phyloP scores from a whole-genome alignment of 2,329 filamentous ascomycete species.

The Botryosphaeria dothidea region DNA sequence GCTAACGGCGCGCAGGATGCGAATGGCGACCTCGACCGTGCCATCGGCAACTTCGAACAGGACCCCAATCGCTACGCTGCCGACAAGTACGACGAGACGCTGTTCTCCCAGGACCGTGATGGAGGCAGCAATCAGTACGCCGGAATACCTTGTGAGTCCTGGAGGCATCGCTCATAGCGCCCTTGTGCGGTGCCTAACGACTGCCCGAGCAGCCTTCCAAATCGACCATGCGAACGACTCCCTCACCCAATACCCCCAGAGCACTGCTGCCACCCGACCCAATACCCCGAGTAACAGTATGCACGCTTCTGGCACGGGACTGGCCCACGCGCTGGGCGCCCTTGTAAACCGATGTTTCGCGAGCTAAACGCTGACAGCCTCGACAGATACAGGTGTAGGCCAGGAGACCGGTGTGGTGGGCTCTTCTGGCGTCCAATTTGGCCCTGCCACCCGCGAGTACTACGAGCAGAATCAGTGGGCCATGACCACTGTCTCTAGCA shows the following conservation, averaged over 20 bases:
- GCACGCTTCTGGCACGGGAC: slow-evolving; percentile 12
- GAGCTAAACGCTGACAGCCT: slow-evolving; percentile 1
- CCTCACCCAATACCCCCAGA: slow-evolving; percentile 14
- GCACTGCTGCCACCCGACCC: slow-evolving; percentile 19
- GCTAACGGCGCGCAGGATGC: slow-evolving; percentile 15
- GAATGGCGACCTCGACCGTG: slow-evolving; percentile 9
- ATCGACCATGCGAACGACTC: slow-evolving; percentile 17
- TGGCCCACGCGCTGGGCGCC: slow-evolving; percentile 5
- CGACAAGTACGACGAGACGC: slow-evolving; percentile 18
- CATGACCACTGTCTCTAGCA: slow-evolving; percentile 51
- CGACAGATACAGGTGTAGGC: slow-evolving; percentile 1
- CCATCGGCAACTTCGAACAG: slow-evolving; percentile 16
- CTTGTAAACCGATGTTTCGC: not conserved
- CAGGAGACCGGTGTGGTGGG: slow-evolving; percentile 59
- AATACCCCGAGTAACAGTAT: slow-evolving; percentile 20
- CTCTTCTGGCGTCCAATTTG: slow-evolving; percentile 43
- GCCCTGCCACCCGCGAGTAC: slow-evolving; percentile 55
- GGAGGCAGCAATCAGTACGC: slow-evolving; percentile 16
- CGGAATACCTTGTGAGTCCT: slow-evolving; percentile 16
- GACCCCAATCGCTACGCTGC: slow-evolving; percentile 16
- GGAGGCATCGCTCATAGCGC: not conserved
- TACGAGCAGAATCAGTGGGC: slow-evolving; percentile 60
- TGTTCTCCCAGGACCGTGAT: slow-evolving; percentile 20
- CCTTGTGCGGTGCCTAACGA: slow-evolving; percentile 4
- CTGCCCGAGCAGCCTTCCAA: slow-evolving; percentile 19